phyloP scores from a whole-genome alignment of 805 yeast species.

The Zygosaccharomyces rouxii region DNA sequence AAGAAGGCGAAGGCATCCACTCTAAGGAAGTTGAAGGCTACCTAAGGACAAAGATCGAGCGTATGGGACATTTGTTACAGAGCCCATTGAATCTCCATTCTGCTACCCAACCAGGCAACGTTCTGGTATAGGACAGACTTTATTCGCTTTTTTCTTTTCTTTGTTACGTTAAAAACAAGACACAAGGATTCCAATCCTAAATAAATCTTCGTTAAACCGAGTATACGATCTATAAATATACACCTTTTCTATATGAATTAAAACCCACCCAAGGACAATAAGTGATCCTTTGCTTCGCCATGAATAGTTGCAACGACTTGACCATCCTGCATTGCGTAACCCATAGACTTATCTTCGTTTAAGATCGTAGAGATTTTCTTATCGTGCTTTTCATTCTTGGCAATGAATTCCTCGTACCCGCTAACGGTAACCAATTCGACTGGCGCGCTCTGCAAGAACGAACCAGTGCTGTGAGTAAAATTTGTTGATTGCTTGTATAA shows the following conservation, averaged over 20 bases:
- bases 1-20: conserved; percentile 58
- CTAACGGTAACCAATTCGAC: conserved; percentile 39
- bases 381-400: conserved; percentile 31
- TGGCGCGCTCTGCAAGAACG: conserved; percentile 35
- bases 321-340: conserved; percentile 35
- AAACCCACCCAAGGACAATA: conserved; percentile 23
- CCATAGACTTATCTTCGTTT: conserved; percentile 35
- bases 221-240: background rate
- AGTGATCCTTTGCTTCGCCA: conserved; percentile 36
- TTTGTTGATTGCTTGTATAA: conserved; percentile 25
- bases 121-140: background rate
- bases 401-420: conserved; percentile 40
- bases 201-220: background rate
- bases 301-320: conserved; percentile 39
- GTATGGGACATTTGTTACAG: conserved; percentile 92
- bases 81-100: conserved; percentile 37
- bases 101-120: conserved; percentile 13
- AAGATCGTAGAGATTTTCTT: conserved; percentile 36
- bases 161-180: background rate
- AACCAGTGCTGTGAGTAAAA: conserved; percentile 30
- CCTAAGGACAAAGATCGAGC: conserved; percentile 85
- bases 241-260: background rate
- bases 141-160: too few relatives aligned
- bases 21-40: conserved; percentile 89
- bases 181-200: background rate